A percentile compares a stretch with the other conserved stretches of the same genome.
Conservation (phyloP, 495 filamentous ascomycete species). For the Tetracladium setigerum region DNA sequence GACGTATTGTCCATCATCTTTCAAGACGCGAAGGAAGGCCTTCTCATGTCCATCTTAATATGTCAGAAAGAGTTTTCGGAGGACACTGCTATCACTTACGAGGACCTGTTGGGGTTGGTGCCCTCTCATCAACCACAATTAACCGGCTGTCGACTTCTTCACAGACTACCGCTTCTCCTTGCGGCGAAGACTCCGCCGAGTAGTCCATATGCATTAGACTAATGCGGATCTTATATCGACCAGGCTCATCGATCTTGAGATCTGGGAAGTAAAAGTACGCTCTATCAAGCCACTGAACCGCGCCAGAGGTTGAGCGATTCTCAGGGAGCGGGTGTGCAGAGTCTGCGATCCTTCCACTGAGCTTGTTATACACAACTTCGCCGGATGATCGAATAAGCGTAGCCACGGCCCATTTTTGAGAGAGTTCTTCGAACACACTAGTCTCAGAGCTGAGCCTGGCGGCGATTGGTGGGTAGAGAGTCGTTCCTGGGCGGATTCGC, state of each 20-base stretch:
- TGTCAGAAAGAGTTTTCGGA: not conserved
- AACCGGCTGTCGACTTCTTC: conserved; percentile 17
- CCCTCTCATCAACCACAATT: conserved; percentile 14
- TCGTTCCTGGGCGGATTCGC: conserved; percentile 6
- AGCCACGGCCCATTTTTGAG: conserved; percentile 16
- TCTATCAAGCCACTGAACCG: conserved; percentile 4
- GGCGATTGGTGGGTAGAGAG: conserved; percentile 16
- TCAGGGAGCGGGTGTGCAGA: conserved; percentile 19
- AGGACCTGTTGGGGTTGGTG: conserved; percentile 2
- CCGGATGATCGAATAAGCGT: conserved; percentile 15
- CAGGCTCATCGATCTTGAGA: conserved; percentile 12
- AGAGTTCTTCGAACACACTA: conserved; percentile 11
- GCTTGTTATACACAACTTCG: conserved; percentile 9
- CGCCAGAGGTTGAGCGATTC: not conserved
- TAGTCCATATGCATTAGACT: conserved; percentile 20
- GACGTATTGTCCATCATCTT: conserved; percentile 13
- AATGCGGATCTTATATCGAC: conserved; percentile 16
- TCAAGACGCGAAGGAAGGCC: conserved; percentile 14
- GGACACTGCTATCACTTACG: conserved; percentile 6
- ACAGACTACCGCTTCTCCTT: conserved; percentile 7
- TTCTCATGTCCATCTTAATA: conserved; percentile 12
- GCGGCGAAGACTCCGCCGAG: conserved; percentile 3
- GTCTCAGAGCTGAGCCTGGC: conserved; percentile 11
- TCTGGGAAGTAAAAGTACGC: conserved; percentile 21
- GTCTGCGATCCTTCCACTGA: conserved; percentile 15